These are phyloP conservation scores for Hanseniaspora uvarum DNA, from an alignment of 1,139 yeast genomes.

Conservation along the genomic window DNA sequence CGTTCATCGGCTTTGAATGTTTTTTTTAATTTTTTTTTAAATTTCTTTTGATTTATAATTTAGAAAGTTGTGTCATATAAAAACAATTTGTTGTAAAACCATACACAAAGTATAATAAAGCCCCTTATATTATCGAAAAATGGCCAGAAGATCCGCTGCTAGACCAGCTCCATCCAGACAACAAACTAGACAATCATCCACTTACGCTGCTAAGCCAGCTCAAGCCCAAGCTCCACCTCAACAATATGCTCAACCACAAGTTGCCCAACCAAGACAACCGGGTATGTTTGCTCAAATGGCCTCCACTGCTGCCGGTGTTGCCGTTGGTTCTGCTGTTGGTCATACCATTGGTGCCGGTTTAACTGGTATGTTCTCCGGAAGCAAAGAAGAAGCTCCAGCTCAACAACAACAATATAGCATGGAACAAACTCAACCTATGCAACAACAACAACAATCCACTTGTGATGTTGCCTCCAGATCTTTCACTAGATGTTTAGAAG, in stretches of 20 bases:
- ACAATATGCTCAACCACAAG: constrained; percentile 34
- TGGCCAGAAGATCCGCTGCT: constrained; percentile 22
- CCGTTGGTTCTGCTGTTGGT: constrained; percentile 94
- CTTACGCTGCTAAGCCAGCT: constrained; percentile 34
- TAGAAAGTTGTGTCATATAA: background rate
- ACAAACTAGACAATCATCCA: constrained; percentile 26
- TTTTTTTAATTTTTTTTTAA: background rate
- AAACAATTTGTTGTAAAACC: background rate
- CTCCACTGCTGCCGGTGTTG: constrained; percentile 98
- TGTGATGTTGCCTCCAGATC: constrained; percentile 92
- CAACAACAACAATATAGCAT: constrained; percentile 33
- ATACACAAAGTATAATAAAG: background rate
- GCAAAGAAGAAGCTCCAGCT: constrained; percentile 44
- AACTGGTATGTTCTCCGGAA: constrained; percentile 78
- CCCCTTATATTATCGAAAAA: background rate
- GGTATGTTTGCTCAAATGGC: constrained; percentile 97
- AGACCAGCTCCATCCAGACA: constrained; percentile 35
- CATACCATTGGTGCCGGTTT: constrained; percentile 95
- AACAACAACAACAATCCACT: constrained; percentile 32
- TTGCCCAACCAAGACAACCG: constrained; percentile 54
- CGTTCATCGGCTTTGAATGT: background rate
- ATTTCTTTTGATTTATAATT: background rate
- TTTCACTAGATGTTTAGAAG: constrained; percentile 90
- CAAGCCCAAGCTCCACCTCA: constrained; percentile 32
- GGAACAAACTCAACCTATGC: constrained; percentile 32